phyloP scores from a whole-genome alignment of 2,329 filamentous ascomycete genomes.

The Orbilia blumenaviensis region DNA sequence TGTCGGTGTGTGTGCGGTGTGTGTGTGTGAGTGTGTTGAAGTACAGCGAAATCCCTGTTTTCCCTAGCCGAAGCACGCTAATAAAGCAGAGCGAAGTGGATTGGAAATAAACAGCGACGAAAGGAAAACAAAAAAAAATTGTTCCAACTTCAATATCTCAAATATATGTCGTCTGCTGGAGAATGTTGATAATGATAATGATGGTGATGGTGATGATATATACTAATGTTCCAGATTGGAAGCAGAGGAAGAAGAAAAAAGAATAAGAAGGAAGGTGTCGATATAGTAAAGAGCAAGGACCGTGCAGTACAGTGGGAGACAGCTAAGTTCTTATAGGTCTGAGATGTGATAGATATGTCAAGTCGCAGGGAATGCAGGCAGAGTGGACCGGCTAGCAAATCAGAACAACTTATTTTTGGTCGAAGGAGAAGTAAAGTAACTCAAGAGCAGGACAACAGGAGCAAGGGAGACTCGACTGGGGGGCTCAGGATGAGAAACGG shows the following conservation, averaged over 20 bases:
- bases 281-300: slow-evolving; percentile 25
- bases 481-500: slow-evolving; percentile 53
- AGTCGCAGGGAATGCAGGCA: slow-evolving; percentile 44
- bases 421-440: slow-evolving; percentile 2
- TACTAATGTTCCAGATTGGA: too few species aligned
- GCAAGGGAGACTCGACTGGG: slow-evolving; percentile 45
- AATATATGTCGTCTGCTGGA: too few species aligned
- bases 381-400: slow-evolving; percentile 39
- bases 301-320: slow-evolving; percentile 24
- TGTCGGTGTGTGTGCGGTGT: neutral
- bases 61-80: slow-evolving; percentile 48
- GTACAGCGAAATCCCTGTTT: slow-evolving; percentile 47
- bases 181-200: neutral
- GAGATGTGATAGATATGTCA: slow-evolving; percentile 44
- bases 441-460: slow-evolving; percentile 52
- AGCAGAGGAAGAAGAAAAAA: neutral
- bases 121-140: neutral
- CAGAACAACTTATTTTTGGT: slow-evolving; percentile 42
- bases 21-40: slow-evolving; percentile 10
- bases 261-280: neutral
- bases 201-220: neutral
- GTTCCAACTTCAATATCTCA: too few species aligned
- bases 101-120: too few species aligned
- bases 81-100: neutral
- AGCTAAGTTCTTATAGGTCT: slow-evolving; percentile 50